These are phyloP conservation scores for Penicillium tannophilum DNA, from an alignment of 495 filamentous ascomycete genomes.

Conservation along the genomic window DNA sequence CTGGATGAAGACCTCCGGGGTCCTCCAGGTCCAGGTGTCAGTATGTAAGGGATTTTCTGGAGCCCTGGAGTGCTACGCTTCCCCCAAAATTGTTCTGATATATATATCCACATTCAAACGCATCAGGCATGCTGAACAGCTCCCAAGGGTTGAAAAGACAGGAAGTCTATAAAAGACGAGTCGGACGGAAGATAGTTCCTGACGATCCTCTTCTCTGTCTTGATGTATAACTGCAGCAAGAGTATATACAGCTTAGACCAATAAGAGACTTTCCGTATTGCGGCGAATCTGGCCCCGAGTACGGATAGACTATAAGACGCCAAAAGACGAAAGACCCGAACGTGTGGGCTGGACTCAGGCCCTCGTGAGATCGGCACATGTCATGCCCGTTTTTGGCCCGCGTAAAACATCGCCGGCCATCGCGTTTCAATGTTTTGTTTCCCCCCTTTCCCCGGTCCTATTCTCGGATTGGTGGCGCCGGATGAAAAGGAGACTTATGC, in stretches of 20 bases:
- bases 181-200: too few species aligned
- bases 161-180: too few species aligned
- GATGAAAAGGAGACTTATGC: conserved; percentile 10
- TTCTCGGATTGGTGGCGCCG: background rate
- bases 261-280: background rate
- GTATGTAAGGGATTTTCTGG: too few species aligned
- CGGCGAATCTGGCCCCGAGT: background rate
- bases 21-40: too few species aligned
- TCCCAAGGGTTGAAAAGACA: too few species aligned
- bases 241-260: background rate
- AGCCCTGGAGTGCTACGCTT: too few species aligned
- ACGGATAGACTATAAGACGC: background rate
- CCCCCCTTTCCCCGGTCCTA: background rate
- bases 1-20: too few species aligned
- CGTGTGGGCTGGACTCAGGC: conserved; percentile 6
- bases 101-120: too few species aligned
- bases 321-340: background rate
- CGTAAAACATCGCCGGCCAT: background rate
- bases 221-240: background rate
- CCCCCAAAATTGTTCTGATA: too few species aligned
- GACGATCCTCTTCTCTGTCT: too few species aligned
- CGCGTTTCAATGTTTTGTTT: background rate
- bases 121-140: too few species aligned
- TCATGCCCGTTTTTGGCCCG: background rate
- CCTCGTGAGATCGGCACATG: conserved; percentile 4